Base-by-base conservation (phyloP, 2,329 filamentous ascomycete species). In the Seiridium cupressi region DNA sequence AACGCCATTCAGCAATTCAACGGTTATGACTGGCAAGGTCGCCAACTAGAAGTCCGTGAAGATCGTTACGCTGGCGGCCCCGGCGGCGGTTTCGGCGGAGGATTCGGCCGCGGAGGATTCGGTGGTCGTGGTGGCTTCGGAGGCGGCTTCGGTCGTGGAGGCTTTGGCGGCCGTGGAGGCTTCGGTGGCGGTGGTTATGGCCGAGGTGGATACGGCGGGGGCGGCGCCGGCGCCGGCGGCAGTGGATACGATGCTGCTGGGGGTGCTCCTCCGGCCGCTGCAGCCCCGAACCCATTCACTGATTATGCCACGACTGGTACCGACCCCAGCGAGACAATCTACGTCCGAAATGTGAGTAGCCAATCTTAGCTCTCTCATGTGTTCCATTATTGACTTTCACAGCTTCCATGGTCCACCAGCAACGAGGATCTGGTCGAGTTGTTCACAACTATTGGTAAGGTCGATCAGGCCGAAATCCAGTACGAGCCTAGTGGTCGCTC, bases 321-420 rank as follows among this genome's bases (percentile, higher is more conserved):
- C 58, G 95, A 98, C 47, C 88, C 89, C 66, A 88, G 89, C 75
- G 86, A 92, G 70, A 87, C 83, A 57, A 99, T 99, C 75, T 97
- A 96, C 72, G 95, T 98, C 65, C 93, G 94, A 79, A 99, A 99
- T 74, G 93, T 97, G 80, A 88, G 93, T 84, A 7, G 32, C 8
- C 38, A 6, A 11, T 34, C 18, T 26, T 26, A 26, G 18, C 13
- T 44, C 44, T 1, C 40, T 31, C 58, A n/a, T 34, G 49, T 42
- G 32, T n/a, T 40, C 4, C 44, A 40, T 57, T 60, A 48, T 66
- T 70, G 63, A 70, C 13, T 42, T 55, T 51, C 47, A 11, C 57
- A 97, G 93, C 86, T 99, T 64, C 95, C 95, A 10, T 99, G 95
- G 95, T 98, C 95, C 35, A 99, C 95, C 13, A 97, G 93, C 81